These are phyloP conservation scores for Ganoderma sinense DNA, from an alignment of 1,284 basidiomycete genomes.

Conservation along the genomic window DNA sequence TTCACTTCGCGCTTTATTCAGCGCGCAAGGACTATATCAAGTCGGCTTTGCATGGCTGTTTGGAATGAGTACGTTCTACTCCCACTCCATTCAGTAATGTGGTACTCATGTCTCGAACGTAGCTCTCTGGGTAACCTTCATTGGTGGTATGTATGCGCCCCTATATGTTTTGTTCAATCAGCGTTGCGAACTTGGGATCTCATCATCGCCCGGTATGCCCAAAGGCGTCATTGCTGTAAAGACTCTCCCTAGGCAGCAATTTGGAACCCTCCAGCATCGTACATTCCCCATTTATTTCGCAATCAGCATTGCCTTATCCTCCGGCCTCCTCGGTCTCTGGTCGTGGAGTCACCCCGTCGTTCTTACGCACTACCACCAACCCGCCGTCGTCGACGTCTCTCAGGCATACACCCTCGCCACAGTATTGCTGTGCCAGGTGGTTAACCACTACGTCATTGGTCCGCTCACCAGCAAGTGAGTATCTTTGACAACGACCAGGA, in stretches of 20 bases:
- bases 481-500: neutral
- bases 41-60: constrained; percentile 67
- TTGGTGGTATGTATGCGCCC: constrained; percentile 54
- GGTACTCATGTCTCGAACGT: constrained; percentile 10
- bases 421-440: constrained; percentile 57
- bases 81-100: neutral
- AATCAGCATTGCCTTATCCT: constrained; percentile 62
- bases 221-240: constrained; percentile 66
- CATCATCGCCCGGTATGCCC: neutral
- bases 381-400: constrained; percentile 66
- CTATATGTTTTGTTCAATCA: neutral
- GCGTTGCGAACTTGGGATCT: neutral
- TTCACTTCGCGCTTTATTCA: constrained; percentile 50
- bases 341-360: constrained; percentile 70
- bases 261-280: constrained; percentile 78
- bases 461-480: constrained; percentile 74
- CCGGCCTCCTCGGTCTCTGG: constrained; percentile 68
- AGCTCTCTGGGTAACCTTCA: constrained; percentile 75
- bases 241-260: constrained; percentile 73
- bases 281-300: constrained; percentile 82
- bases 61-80: constrained; percentile 66
- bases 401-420: constrained; percentile 72
- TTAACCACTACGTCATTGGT: constrained; percentile 68
- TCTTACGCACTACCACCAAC: constrained; percentile 54
- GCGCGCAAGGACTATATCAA: constrained; percentile 57